Evolutionary conservation across 2,329 filamentous ascomycete genomes (phyloP).

Genomic region (Ophiostoma fasciatum): DNA sequence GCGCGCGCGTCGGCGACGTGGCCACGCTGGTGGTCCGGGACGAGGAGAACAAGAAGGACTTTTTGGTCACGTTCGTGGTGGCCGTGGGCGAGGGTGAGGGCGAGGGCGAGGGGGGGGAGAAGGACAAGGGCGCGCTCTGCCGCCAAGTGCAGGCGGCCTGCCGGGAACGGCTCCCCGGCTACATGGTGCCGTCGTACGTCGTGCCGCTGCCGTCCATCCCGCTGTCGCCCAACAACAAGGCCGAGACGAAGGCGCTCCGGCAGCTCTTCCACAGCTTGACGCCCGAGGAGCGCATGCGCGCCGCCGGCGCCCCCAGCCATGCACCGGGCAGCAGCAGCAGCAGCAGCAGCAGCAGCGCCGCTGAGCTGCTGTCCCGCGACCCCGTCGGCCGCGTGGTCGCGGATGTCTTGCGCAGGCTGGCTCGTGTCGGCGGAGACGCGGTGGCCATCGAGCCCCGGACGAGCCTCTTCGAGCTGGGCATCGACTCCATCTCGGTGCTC

Average conservation of each 20-base stretch:
- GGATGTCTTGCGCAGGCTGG: slow-evolving; percentile 35
- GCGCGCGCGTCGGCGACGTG: slow-evolving; percentile 45
- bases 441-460: slow-evolving; percentile 35
- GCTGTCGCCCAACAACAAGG: slow-evolving; percentile 80
- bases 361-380: not conserved
- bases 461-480: slow-evolving; percentile 71
- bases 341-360: not conserved
- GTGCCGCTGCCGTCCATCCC: slow-evolving; percentile 58
- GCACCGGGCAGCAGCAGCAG: not conserved
- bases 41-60: slow-evolving; percentile 63
- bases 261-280: slow-evolving; percentile 48
- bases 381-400: not conserved
- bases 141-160: slow-evolving; percentile 46
- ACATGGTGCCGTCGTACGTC: slow-evolving; percentile 86
- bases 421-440: slow-evolving; percentile 24
- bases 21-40: slow-evolving; percentile 59
- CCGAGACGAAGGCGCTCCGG: slow-evolving; percentile 57
- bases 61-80: slow-evolving; percentile 65
- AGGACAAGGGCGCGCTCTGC: slow-evolving; percentile 26
- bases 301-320: slow-evolving; percentile 31
- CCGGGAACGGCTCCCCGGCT: slow-evolving; percentile 53
- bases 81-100: not conserved
- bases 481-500: slow-evolving; percentile 78
- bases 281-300: slow-evolving; percentile 44
- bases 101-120: not conserved